A percentile compares a stretch with the other conserved stretches of the same genome.
These are phyloP conservation scores for Diplotaxis tenuifolia DNA, from an alignment of 345 rosid species.

Conservation along the genomic window DNA sequence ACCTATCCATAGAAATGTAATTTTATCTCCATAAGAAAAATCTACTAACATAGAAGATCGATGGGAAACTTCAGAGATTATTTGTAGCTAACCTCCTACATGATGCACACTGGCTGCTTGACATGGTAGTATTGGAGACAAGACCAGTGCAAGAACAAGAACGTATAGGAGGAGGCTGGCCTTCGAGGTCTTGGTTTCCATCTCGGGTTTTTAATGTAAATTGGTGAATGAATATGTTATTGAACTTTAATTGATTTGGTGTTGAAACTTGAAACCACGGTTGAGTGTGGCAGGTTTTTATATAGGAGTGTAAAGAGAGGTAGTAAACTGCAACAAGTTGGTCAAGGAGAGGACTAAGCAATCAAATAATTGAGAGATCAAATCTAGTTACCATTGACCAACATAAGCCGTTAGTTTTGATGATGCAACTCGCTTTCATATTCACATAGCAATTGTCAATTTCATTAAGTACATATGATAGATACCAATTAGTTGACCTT, in stretches of 20 bases:
- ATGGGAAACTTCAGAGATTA: background rate
- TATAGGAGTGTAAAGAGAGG: background rate
- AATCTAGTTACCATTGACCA: conserved; percentile 26
- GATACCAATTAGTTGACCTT: conserved; percentile 17
- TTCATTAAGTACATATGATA: background rate
- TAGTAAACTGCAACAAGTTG: conserved; percentile 25
- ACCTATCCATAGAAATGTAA: conserved; percentile 8
- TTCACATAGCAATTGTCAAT: background rate
- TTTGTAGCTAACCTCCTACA: conserved; percentile 22
- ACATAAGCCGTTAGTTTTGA: conserved; percentile 4
- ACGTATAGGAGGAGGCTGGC: conserved; percentile 4
- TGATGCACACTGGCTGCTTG: conserved; percentile 22
- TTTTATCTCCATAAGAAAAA: background rate
- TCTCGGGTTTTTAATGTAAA: background rate
- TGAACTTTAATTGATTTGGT: background rate
- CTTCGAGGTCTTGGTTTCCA: conserved; percentile 13
- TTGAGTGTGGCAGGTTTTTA: background rate
- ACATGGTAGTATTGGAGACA: conserved; percentile 25
- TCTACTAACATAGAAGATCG: background rate
- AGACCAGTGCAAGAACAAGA: conserved; percentile 25
- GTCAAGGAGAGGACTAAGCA: conserved; percentile 15
- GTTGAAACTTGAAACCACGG: conserved; percentile 8
- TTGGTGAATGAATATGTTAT: background rate
- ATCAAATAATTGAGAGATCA: conserved; percentile 2
- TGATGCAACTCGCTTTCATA: conserved; percentile 14